Evolutionary conservation across 1,284 basidiomycete genomes (phyloP).

Genomic region (Uromyces viciae-fabae): DNA sequence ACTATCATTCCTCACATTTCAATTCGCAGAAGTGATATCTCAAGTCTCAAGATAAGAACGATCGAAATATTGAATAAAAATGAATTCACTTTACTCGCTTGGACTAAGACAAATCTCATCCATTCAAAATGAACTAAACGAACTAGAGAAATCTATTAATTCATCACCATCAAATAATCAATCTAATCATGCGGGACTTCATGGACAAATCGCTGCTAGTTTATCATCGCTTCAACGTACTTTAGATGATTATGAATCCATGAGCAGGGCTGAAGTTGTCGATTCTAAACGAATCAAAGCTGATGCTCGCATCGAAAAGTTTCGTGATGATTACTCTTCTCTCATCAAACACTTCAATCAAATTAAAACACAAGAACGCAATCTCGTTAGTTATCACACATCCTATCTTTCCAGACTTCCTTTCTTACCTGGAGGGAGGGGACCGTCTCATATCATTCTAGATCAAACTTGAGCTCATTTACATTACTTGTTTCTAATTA

Average conservation of each 20-base stretch:
- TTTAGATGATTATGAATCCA: constrained; percentile 90
- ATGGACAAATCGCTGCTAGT: constrained; percentile 86
- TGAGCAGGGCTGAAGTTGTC: constrained; percentile 89
- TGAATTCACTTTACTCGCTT: constrained; percentile 74
- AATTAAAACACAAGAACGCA: constrained; percentile 55
- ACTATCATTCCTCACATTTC: no score
- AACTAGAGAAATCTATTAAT: constrained; percentile 47
- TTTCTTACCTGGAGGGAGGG: constrained; percentile 2
- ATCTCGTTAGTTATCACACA: constrained; percentile 52
- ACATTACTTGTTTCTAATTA: not conserved
- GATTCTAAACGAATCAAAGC: constrained; percentile 92
- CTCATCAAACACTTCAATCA: constrained; percentile 57
- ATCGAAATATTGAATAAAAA: no score
- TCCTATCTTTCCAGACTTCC: no score
- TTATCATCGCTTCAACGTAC: constrained; percentile 85
- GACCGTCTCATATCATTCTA: no score
- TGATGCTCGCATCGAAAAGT: constrained; percentile 59
- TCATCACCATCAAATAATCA: constrained; percentile 18
- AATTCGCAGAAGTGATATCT: no score
- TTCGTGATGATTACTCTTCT: constrained; percentile 57
- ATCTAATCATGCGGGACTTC: constrained; percentile 46
- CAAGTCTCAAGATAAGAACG: no score
- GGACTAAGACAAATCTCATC: constrained; percentile 86
- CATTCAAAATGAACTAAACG: constrained; percentile 71
- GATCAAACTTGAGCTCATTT: not conserved